phyloP scores from a whole-genome alignment of 139 green algal genomes.

The Auxenochlorella pyrenoidosa region DNA sequence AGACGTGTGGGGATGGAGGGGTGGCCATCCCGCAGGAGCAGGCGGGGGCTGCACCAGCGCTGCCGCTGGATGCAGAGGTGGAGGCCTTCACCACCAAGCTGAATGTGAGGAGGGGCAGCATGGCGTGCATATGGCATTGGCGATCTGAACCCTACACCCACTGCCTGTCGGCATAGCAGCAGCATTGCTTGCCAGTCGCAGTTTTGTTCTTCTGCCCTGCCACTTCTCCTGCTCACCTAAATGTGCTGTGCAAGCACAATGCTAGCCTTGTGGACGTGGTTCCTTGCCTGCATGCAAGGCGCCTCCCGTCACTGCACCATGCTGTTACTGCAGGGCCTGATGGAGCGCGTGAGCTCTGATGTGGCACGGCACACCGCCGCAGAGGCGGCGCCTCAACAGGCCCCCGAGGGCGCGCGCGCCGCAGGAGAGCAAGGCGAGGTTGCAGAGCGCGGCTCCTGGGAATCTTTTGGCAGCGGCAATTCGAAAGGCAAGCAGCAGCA shows the following conservation, averaged over 20 bases:
- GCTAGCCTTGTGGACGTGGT: too few species aligned
- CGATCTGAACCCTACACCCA: too few species aligned
- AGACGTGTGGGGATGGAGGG: not conserved
- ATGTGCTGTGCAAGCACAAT: not conserved
- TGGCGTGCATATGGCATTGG: not conserved
- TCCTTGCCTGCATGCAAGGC: too few species aligned
- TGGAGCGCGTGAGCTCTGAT: not conserved
- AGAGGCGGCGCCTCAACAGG: not conserved
- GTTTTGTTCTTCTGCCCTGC: not conserved
- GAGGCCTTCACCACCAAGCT: not conserved
- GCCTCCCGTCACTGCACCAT: too few species aligned
- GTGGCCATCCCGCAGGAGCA: not conserved
- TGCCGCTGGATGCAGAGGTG: not conserved
- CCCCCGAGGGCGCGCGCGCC: not conserved
- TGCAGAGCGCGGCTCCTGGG: not conserved
- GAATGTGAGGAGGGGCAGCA: not conserved
- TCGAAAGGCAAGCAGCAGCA: not conserved
- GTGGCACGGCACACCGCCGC: not conserved
- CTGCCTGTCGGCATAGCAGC: too few species aligned
- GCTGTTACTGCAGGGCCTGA: not conserved
- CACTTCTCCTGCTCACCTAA: too few species aligned
- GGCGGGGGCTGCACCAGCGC: not conserved
- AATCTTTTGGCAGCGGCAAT: conserved; percentile 11
- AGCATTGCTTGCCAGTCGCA: not conserved
- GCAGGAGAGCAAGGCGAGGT: not conserved